Evolutionary conservation across 192 early-diverging fungal genomes (phyloP).

Genomic region (Podila clonocystis): DNA sequence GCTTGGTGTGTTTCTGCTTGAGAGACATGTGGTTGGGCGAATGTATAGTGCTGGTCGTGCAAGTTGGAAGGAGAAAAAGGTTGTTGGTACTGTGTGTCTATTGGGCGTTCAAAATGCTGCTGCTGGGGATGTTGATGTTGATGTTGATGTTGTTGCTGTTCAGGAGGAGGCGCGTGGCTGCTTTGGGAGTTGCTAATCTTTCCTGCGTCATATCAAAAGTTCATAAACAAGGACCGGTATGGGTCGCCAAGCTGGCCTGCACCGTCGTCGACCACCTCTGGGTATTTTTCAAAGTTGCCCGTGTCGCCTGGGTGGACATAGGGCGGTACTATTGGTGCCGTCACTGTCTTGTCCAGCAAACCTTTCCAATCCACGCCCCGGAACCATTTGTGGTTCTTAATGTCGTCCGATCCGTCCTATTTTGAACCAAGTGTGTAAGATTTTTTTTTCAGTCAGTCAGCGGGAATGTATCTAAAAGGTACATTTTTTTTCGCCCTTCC

Average conservation of each 20-base stretch:
- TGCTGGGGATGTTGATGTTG: slow-evolving; percentile 18
- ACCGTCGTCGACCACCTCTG: slow-evolving; percentile 79
- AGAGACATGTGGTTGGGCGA: background rate
- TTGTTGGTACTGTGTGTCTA: slow-evolving; percentile 3
- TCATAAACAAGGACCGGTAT: slow-evolving; percentile 79
- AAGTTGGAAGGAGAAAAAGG: too few relatives aligned
- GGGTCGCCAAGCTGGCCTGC: slow-evolving; percentile 69
- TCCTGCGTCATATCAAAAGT: slow-evolving; percentile 70
- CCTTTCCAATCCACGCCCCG: slow-evolving; percentile 92
- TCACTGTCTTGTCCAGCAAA: slow-evolving; percentile 77
- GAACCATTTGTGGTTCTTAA: slow-evolving; percentile 97
- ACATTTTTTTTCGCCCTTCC: background rate
- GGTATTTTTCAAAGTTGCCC: slow-evolving; percentile 98
- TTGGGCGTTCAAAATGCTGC: background rate
- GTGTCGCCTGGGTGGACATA: slow-evolving; percentile 93
- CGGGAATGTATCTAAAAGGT: background rate
- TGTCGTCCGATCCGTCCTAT: slow-evolving; percentile 87
- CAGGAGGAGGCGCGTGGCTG: slow-evolving; percentile 8
- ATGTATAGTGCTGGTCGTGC: slow-evolving; percentile 1
- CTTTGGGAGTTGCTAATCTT: slow-evolving; percentile 48
- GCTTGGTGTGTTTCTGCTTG: background rate
- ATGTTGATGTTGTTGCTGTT: slow-evolving; percentile 5
- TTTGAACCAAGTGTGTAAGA: background rate
- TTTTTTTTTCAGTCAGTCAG: background rate
- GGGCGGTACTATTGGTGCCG: slow-evolving; percentile 90